phyloP scores from a whole-genome alignment of 352 stramenopile genomes.

The Pythium aristosporum region DNA sequence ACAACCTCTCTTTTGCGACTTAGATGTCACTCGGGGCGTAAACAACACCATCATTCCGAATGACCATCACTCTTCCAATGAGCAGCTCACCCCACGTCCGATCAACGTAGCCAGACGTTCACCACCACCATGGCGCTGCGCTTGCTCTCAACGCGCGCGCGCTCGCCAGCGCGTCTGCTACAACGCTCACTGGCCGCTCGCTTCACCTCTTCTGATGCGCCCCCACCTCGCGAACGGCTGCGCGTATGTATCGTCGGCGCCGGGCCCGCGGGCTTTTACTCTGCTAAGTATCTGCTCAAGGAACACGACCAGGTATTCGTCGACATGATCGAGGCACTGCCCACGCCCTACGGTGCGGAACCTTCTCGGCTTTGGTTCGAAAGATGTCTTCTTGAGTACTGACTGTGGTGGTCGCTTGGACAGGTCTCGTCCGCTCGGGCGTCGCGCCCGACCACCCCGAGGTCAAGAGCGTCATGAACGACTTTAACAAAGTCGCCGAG shows the following conservation, averaged over 20 bases:
- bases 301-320: conserved; percentile 56
- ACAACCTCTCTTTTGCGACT: neutral
- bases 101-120: neutral
- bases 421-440: conserved; percentile 94
- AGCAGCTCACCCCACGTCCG: neutral
- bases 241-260: conserved; percentile 90
- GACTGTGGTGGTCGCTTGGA: neutral
- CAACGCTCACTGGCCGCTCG: conserved; percentile 13
- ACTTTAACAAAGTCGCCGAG: conserved; percentile 92
- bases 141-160: conserved; percentile 16
- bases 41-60: conserved; percentile 22
- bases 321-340: conserved; percentile 94
- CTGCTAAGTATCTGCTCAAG: conserved; percentile 94
- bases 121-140: conserved; percentile 20
- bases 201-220: conserved; percentile 12
- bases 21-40: conserved; percentile 2
- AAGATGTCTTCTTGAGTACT: neutral
- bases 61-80: neutral
- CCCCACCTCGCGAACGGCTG: conserved; percentile 16
- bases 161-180: conserved; percentile 10
- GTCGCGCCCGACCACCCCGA: conserved; percentile 98
- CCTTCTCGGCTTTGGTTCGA: neutral
- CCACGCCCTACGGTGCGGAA: conserved; percentile 88
- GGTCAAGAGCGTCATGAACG: conserved; percentile 97
- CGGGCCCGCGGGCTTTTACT: conserved; percentile 92